Evolutionary conservation across 495 filamentous ascomycete species (phyloP), one percentile per base, ranked within the genome.

Genomic region (Neurospora sp.): DNA sequence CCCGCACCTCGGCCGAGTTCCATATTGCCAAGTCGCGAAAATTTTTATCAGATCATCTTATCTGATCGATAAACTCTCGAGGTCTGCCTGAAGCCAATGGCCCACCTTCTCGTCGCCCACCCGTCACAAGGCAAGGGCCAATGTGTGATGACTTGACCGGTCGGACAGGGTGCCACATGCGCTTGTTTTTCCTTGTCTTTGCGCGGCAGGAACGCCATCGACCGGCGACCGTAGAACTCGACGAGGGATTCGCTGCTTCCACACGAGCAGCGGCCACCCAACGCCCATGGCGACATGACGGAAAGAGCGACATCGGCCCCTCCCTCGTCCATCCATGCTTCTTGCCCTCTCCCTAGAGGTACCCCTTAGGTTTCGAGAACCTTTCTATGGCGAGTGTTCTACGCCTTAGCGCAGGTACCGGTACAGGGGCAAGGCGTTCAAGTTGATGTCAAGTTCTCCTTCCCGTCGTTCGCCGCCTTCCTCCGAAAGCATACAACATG

Each of bases 41-140:
- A 43, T 54, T 76, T 76, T 76, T 76, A 76, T 76, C 70, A 1
- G 70, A 71, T 71, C 70, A 71, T 74, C 73, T 74, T 72, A 74
- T 74, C 73, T 59, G 73, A 74, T 74, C 70, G 72, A 73, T 73
- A 71, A 73, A 28, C 24, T 28, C 17, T 36, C 17, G 31, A 34
- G 31, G 31, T 8, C 40, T 48, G 42, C 17, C 17, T 34, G 54
- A 15, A 34, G 54, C 54, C 28, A 66, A 66, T 34, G 54, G 15
- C 28, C 54, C 54, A 59, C 48, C 48, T 48, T 48, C n/a, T 34
- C 24, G 24, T 28, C 24, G n/a, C 45, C 45, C 45, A 28, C 48
- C 9, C 45, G 10, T 54, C 21, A 54, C 45, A 39, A 39, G 38
- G 38, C 38, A 39, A 39, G 8, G 38, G 38, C 38, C 38, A 39